These are phyloP conservation scores for Terana coerulea DNA, from an alignment of 768 basidiomycete genomes.

Conservation along the genomic window DNA sequence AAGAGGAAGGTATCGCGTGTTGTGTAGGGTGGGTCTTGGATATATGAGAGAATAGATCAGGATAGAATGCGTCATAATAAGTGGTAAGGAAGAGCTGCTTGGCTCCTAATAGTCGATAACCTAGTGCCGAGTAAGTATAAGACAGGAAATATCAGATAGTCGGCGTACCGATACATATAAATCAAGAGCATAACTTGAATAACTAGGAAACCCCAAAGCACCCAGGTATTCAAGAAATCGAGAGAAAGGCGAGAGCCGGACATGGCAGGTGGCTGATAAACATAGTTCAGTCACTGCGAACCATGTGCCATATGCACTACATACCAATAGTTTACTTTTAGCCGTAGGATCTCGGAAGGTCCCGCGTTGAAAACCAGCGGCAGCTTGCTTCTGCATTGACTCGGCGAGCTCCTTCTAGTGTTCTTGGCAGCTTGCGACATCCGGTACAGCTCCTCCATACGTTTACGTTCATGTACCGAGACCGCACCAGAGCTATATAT, in stretches of 20 bases:
- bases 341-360: constrained; percentile 34
- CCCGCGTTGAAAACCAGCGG: constrained; percentile 32
- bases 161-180: constrained; percentile 55
- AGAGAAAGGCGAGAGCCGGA: constrained; percentile 15
- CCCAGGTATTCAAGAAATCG: constrained; percentile 24
- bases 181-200: constrained; percentile 45
- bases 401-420: constrained; percentile 42
- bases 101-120: constrained; percentile 42
- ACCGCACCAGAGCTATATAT: constrained; percentile 39
- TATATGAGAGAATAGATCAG: constrained; percentile 55
- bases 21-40: constrained; percentile 40
- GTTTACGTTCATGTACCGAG: constrained; percentile 36
- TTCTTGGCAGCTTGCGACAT: constrained; percentile 50
- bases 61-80: constrained; percentile 77
- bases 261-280: constrained; percentile 17
- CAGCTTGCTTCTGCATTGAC: constrained; percentile 37
- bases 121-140: constrained; percentile 32
- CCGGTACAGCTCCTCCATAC: constrained; percentile 48
- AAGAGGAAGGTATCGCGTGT: constrained; percentile 31
- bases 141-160: constrained; percentile 4
- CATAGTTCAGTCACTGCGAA: neutral
- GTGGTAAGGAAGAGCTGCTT: constrained; percentile 62
- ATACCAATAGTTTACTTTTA: constrained; percentile 36
- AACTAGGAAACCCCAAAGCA: constrained; percentile 33
- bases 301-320: constrained; percentile 12